Conservation (phyloP, 352 stramenopile genomes). For the Blastocystis sp. region DNA sequence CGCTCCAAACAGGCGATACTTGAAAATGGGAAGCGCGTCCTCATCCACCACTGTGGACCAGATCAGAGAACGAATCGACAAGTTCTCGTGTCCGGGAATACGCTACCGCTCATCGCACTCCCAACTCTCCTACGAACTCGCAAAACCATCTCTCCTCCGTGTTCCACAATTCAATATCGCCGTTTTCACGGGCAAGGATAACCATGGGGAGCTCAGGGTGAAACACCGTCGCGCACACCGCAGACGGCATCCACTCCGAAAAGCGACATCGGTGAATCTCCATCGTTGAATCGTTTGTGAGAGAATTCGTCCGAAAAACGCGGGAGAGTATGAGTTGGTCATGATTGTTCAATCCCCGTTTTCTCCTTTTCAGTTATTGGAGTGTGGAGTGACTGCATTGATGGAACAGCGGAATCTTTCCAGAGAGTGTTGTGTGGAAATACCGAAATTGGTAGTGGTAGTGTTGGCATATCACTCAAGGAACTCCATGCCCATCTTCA, state of each 20-base stretch:
- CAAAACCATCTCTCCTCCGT: conserved; percentile 53
- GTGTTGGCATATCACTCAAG: background rate
- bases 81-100: conserved; percentile 38
- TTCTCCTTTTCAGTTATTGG: too few species aligned
- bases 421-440: background rate
- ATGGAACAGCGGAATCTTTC: too few species aligned
- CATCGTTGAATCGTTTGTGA: background rate
- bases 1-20: conserved; percentile 44
- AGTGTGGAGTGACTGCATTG: too few species aligned
- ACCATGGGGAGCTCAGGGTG: conserved; percentile 2
- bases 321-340: too few species aligned
- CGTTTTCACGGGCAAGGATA: conserved; percentile 23
- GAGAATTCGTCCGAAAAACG: background rate
- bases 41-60: conserved; percentile 5
- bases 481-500: conserved; percentile 32
- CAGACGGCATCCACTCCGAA: conserved; percentile 32
- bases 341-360: too few species aligned
- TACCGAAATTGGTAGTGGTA: conserved; percentile 9
- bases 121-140: background rate
- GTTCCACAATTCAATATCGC: conserved; percentile 54
- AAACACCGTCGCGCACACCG: background rate
- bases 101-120: background rate
- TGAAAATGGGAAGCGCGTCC: background rate
- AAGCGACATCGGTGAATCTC: conserved; percentile 32
- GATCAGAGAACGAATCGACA: conserved; percentile 48